Percentiles rank a stretch among this genome's conserved stretches.
Conservation (phyloP, 73 alveolate species). For the Breviolum minutum region DNA sequence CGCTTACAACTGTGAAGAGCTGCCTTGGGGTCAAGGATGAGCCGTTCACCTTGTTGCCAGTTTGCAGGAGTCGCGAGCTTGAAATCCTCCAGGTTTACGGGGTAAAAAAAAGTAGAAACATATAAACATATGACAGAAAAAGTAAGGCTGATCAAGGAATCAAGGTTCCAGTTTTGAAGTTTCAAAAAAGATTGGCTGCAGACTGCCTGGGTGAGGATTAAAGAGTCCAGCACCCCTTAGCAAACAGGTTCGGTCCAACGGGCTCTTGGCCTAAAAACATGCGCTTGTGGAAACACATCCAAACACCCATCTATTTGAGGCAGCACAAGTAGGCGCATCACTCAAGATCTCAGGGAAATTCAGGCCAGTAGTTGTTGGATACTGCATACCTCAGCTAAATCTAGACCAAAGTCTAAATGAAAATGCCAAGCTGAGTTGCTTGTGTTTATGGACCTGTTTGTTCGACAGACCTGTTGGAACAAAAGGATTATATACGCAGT, state of each 20-base stretch:
- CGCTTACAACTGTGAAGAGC: neutral
- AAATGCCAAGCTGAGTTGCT: neutral
- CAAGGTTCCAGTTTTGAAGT: neutral
- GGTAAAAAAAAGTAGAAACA: neutral
- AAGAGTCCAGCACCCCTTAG: slow-evolving; percentile 77
- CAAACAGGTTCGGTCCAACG: neutral
- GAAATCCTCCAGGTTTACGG: slow-evolving; percentile 4
- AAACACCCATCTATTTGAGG: neutral
- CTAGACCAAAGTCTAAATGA: neutral
- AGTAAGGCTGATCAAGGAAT: neutral
- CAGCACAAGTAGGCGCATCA: neutral
- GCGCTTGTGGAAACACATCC: neutral
- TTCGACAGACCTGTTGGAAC: too few species aligned
- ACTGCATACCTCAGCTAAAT: slow-evolving; percentile 44
- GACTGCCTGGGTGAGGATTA: slow-evolving; percentile 51
- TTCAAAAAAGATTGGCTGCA: neutral
- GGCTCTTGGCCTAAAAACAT: neutral
- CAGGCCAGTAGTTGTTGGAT: slow-evolving; percentile 54
- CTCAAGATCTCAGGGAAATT: slow-evolving; percentile 56
- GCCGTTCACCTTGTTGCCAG: slow-evolving; percentile 59
- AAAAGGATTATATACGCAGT: too few species aligned
- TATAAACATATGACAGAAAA: neutral
- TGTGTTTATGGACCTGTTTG: too few species aligned
- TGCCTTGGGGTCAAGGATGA: slow-evolving; percentile 62
- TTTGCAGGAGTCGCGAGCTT: slow-evolving; percentile 53